These are phyloP conservation scores for Lachnellula hyalina DNA, from an alignment of 2,329 filamentous ascomycete genomes.

Conservation along the genomic window DNA sequence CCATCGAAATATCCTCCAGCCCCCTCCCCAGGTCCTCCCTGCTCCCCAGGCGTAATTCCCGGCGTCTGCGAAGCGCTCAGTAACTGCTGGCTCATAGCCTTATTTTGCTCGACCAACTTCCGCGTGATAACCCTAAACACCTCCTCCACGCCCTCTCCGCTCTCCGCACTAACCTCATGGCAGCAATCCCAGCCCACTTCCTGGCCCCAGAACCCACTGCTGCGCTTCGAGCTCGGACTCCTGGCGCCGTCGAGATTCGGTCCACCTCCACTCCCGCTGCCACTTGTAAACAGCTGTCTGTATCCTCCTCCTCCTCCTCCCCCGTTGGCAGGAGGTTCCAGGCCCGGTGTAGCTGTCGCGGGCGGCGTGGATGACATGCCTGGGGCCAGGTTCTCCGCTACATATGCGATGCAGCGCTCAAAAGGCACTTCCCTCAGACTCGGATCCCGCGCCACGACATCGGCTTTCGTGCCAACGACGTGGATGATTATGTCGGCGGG, in stretches of 20 bases:
- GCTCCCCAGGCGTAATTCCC: conserved; percentile 32
- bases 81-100: conserved; percentile 47
- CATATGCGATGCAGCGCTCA: conserved; percentile 91
- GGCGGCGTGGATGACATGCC: conserved; percentile 62
- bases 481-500: conserved; percentile 72
- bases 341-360: conserved; percentile 47
- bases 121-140: conserved; percentile 88
- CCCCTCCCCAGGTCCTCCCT: conserved; percentile 26
- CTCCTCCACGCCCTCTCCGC: conserved; percentile 92
- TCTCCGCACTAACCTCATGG: conserved; percentile 93
- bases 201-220: conserved; percentile 81
- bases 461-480: conserved; percentile 91
- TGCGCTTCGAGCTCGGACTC: conserved; percentile 59
- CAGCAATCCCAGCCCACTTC: conserved; percentile 96
- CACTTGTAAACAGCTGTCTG: conserved; percentile 11
- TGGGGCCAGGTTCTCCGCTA: conserved; percentile 83
- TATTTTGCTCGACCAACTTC: conserved; percentile 71
- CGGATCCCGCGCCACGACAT: conserved; percentile 83
- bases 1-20: conserved; percentile 41
- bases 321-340: conserved; percentile 1
- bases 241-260: conserved; percentile 43
- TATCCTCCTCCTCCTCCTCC: conserved; percentile 4
- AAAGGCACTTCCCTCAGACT: conserved; percentile 78
- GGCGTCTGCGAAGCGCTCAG: conserved; percentile 42
- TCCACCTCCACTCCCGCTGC: conserved; percentile 10